Percentiles rank a stretch among this genome's conserved stretches.
Conservation (phyloP, 2,329 filamentous ascomycete species). For the Alternaria sp. region DNA sequence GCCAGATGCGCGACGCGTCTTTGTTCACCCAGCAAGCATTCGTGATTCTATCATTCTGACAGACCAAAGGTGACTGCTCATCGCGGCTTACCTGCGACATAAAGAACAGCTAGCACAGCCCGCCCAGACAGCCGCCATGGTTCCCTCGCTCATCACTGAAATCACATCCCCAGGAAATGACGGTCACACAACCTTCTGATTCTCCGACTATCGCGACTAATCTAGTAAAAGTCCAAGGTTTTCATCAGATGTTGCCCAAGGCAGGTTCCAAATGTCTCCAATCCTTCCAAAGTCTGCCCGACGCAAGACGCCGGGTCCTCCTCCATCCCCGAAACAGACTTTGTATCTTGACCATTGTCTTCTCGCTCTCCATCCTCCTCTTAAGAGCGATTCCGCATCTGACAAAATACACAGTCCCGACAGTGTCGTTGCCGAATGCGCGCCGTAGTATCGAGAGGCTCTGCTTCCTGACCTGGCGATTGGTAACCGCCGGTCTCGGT, state of each 20-base stretch:
- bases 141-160: too few relatives aligned
- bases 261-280: background rate
- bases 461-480: background rate
- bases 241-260: background rate
- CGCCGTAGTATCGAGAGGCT: conserved; percentile 7
- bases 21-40: background rate
- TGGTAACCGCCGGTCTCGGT: background rate
- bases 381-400: background rate
- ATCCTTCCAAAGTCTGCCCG: background rate
- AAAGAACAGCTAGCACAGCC: too few relatives aligned
- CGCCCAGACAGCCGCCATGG: too few relatives aligned
- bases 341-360: background rate
- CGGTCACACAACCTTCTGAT: background rate
- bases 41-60: rapidly evolving
- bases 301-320: background rate
- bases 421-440: conserved; percentile 14
- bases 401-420: conserved; percentile 19
- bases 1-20: background rate
- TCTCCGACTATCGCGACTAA: background rate
- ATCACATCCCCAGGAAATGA: rapidly evolving
- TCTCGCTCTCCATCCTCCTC: rapidly evolving
- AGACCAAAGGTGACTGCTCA: too few relatives aligned
- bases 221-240: background rate
- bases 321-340: too few relatives aligned
- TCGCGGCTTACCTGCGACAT: too few relatives aligned